Base-by-base conservation (phyloP, 768 basidiomycete species). In the Tylopilus sp. region DNA sequence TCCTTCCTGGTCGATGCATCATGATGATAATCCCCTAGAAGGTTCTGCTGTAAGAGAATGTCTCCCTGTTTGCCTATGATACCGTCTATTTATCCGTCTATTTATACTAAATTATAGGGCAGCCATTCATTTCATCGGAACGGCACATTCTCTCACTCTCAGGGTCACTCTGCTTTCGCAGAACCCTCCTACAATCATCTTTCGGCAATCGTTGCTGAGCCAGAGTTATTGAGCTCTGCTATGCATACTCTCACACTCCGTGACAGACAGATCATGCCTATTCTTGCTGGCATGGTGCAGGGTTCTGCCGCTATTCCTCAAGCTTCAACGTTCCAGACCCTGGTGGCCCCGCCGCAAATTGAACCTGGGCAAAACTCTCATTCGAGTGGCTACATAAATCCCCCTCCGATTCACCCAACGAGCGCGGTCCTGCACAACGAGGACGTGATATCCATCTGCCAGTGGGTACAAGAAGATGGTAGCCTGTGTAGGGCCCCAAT, bases 381-480 rank as follows among this genome's bases (percentile, higher is more conserved):
- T 12, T 12, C 3, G 9, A 6, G 4, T 21, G 47, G 6, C 17
- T 31, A 45, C 8, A 1, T 25, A 12, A 3, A 31, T 3, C 33
- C 9, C 20, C 26, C 38, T 15, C 35, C 40, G 12, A n/a, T 21
- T 20, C 31, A 0, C 2, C 13, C 40, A 1, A 31, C 2, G 13
- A 23, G 44, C 9, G 1, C 31, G 0, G 3, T 8, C 22, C n/a
- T 17, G 1, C 26, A 25, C 7, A n/a, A n/a, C n/a, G 31, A 33
- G 31, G 31, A 33, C 3, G 31, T 9, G n/a, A 2, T 21, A 0
- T 47, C 45, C 18, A 10, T 1, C 1, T 65, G 64, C 18, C 4
- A 25, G 2, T 66, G 62, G 62, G 1, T 30, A 0, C 3, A 0
- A 1, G 42, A 39, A 0, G 39, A 59, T n/a, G 56, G 52, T 1